phyloP scores from a whole-genome alignment of 1,139 yeast species.

The Blastobotrys malaysiensis region DNA sequence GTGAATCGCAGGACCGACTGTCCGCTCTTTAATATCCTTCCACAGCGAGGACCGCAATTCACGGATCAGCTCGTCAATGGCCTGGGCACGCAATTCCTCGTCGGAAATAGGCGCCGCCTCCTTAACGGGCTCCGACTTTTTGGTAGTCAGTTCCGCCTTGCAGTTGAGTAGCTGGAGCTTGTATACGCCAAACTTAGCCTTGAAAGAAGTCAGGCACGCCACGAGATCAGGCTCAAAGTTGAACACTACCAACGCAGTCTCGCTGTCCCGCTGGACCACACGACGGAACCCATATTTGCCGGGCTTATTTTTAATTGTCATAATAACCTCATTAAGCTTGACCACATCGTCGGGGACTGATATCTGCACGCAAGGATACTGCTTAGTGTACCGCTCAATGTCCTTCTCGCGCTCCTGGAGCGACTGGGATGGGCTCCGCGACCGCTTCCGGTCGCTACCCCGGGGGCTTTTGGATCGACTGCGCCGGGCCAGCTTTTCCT shows the following conservation, averaged over 20 bases:
- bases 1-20: constrained; percentile 66
- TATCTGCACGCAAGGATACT: constrained; percentile 9
- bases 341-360: background rate
- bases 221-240: background rate
- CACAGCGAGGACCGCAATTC: constrained; percentile 61
- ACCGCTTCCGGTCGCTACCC: constrained; percentile 9
- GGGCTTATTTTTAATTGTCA: background rate
- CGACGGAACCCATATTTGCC: background rate
- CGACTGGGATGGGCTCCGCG: background rate
- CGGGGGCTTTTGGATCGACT: constrained; percentile 1
- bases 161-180: background rate
- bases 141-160: background rate
- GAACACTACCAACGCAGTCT: background rate
- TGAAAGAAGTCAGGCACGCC: background rate
- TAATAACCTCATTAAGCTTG: background rate
- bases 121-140: background rate
- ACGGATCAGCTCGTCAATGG: background rate
- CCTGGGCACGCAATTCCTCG: background rate
- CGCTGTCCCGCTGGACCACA: background rate
- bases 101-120: background rate
- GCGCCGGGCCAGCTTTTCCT: constrained; percentile 1
- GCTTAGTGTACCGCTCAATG: constrained; percentile 7
- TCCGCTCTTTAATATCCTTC: constrained; percentile 69
- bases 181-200: background rate
- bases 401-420: constrained; percentile 5